A percentile compares a stretch with the other conserved stretches of the same genome.
These are phyloP conservation scores for Fomitopsis pulvina DNA, from an alignment of 768 basidiomycete species.

Conservation along the genomic window DNA sequence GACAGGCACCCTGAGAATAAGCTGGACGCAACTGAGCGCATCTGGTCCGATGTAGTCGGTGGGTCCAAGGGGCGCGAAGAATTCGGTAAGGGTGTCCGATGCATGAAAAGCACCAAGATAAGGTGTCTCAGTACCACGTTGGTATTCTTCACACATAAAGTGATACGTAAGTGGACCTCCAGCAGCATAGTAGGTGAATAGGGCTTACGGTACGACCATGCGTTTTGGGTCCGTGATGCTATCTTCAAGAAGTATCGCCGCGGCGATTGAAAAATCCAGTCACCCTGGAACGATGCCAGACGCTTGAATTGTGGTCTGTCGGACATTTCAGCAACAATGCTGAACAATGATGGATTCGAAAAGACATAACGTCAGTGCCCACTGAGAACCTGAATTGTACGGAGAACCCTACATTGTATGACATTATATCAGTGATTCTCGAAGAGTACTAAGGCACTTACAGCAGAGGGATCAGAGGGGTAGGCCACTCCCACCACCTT, in stretches of 20 bases:
- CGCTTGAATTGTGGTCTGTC: slow-evolving; percentile 4
- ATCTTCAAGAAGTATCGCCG: background rate
- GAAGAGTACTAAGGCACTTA: background rate
- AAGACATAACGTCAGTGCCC: background rate
- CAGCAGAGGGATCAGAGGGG: background rate
- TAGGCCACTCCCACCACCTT: background rate
- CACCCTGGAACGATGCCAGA: slow-evolving; percentile 3
- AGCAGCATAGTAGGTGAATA: too few species aligned
- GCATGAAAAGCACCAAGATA: background rate
- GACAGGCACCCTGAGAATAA: background rate
- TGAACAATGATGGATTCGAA: too few species aligned
- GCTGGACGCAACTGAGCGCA: background rate
- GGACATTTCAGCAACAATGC: too few species aligned
- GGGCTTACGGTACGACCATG: slow-evolving; percentile 3
- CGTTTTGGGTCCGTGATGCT: background rate
- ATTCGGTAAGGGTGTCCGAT: background rate
- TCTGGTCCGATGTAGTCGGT: background rate
- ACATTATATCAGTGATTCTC: background rate
- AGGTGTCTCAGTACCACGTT: background rate
- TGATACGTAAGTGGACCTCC: too few species aligned
- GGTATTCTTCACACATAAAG: background rate
- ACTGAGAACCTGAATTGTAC: background rate
- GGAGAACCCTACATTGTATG: background rate
- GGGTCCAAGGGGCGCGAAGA: background rate
- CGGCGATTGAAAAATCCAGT: slow-evolving; percentile 3